Evolutionary conservation across 1,284 basidiomycete genomes (phyloP).

Genomic region (Cryptococcus sp.): DNA sequence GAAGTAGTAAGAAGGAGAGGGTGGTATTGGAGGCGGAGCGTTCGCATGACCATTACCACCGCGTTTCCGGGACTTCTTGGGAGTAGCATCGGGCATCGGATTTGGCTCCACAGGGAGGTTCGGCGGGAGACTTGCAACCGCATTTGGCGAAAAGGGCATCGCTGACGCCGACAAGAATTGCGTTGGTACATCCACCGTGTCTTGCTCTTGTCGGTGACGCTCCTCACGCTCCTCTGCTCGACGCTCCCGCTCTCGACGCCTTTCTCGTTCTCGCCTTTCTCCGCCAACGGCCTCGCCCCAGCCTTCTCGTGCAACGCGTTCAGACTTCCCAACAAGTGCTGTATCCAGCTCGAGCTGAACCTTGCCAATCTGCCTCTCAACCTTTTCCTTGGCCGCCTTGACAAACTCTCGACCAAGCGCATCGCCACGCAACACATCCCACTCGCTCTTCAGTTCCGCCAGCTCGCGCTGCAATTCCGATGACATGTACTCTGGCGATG

Average conservation of each 20-base stretch:
- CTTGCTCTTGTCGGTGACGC: constrained; percentile 9
- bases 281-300: constrained; percentile 46
- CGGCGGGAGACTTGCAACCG: constrained; percentile 33
- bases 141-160: neutral
- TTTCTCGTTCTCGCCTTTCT: constrained; percentile 51
- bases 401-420: constrained; percentile 77
- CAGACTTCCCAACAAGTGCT: constrained; percentile 47
- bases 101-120: constrained; percentile 42
- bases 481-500: constrained; percentile 80
- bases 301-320: constrained; percentile 41
- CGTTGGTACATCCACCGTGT: constrained; percentile 17
- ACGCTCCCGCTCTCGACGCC: constrained; percentile 51
- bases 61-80: constrained; percentile 29
- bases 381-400: constrained; percentile 71
- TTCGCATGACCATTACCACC: constrained; percentile 36
- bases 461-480: constrained; percentile 73
- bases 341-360: constrained; percentile 69
- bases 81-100: constrained; percentile 39
- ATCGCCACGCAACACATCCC: constrained; percentile 67
- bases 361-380: constrained; percentile 74
- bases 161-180: constrained; percentile 20
- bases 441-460: constrained; percentile 61
- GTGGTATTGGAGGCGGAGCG: constrained; percentile 27
- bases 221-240: constrained; percentile 30
- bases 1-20: constrained; percentile 70